Conservation (phyloP, 257 asterid species). For the Solanum peruvianum region DNA sequence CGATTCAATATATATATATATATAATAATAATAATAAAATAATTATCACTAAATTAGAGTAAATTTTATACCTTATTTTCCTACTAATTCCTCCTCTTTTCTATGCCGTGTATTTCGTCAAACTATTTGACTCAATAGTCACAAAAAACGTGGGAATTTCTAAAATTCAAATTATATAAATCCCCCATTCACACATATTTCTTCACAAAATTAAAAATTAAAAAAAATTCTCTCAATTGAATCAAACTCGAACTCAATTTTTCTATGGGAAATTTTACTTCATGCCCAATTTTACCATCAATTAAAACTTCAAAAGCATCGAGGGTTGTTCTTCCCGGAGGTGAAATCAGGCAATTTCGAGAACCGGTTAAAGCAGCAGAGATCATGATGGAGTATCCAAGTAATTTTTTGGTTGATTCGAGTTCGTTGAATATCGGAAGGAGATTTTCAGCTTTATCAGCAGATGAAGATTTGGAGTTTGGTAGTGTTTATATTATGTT, state of each 20-base stretch:
- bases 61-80: neutral
- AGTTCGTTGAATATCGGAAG: constrained; percentile 22
- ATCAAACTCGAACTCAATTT: neutral
- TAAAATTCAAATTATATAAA: neutral
- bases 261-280: constrained; percentile 15
- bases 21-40: too few relatives aligned
- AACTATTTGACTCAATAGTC: neutral
- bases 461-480: constrained; percentile 41
- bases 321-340: constrained; percentile 23
- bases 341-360: constrained; percentile 21
- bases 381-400: constrained; percentile 23
- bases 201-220: neutral
- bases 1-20: too few relatives aligned
- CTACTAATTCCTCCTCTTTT: neutral
- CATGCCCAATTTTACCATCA: constrained; percentile 8
- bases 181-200: neutral
- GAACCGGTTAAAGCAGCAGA: constrained; percentile 25
- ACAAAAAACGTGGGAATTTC: neutral
- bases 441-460: constrained; percentile 29
- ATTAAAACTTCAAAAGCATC: constrained; percentile 13
- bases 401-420: constrained; percentile 21
- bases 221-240: neutral
- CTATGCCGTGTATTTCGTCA: neutral
- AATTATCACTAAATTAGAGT: neutral
- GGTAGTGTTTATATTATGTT: constrained; percentile 35